Percentiles rank a stretch among this genome's conserved stretches.
These are phyloP conservation scores for Candida verbasci DNA, from an alignment of 805 yeast genomes.

Conservation along the genomic window DNA sequence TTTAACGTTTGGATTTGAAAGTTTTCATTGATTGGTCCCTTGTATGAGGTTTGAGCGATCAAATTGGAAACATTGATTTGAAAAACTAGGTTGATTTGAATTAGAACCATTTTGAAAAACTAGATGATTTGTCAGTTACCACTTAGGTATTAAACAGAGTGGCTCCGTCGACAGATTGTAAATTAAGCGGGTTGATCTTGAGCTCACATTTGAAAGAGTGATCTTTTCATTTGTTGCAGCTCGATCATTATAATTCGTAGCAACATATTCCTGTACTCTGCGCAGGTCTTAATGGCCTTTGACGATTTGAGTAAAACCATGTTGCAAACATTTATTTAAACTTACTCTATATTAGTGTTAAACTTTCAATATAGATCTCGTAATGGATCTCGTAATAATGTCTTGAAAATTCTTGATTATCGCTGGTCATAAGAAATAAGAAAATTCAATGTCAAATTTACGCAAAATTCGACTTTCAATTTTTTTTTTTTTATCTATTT, in stretches of 20 bases:
- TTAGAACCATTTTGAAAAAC: slow-evolving; percentile 9
- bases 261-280: slow-evolving; percentile 99
- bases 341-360: too few species aligned
- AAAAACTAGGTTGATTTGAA: slow-evolving; percentile 17
- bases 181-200: slow-evolving; percentile 63
- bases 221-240: slow-evolving; percentile 34
- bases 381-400: not conserved
- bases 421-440: too few species aligned
- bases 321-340: slow-evolving; percentile 98
- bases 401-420: too few species aligned
- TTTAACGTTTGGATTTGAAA: slow-evolving; percentile 16
- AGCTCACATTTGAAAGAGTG: slow-evolving; percentile 39
- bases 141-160: slow-evolving; percentile 60
- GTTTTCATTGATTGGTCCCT: slow-evolving; percentile 32
- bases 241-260: slow-evolving; percentile 66
- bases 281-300: slow-evolving; percentile 84
- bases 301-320: slow-evolving; percentile 99
- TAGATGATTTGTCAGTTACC: slow-evolving; percentile 11
- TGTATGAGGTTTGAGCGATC: slow-evolving; percentile 49
- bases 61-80: slow-evolving; percentile 8
- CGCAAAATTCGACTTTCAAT: not conserved
- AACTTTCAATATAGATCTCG: too few species aligned
- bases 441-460: not conserved
- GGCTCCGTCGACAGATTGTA: slow-evolving; percentile 98
- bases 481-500: not conserved